Base-by-base conservation (phyloP, 495 filamentous ascomycete genomes). In the Polyplosphaeria fusca region DNA sequence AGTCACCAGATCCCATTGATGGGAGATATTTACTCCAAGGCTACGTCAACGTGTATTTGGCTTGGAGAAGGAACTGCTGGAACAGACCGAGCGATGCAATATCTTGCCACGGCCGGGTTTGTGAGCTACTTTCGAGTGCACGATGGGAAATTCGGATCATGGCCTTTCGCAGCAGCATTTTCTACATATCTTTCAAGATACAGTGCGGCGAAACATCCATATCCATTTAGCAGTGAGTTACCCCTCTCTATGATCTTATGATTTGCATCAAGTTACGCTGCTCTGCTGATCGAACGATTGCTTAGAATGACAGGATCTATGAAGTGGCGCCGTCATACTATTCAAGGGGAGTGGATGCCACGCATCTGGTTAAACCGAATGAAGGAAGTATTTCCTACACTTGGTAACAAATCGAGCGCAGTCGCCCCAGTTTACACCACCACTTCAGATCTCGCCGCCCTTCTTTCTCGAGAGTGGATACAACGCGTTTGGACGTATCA, bases 21-120 rank as follows among this genome's bases (percentile, higher is more conserved):
- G 54, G 45, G 54, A 5, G 45, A 58, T 16, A 50, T 58, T 2
- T 58, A 49, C 22, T 49, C 54, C 12, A 27, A 19, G 3, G 54
- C 54, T n/a, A 32, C 38, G 12, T 25, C 13, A 4, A 37, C 50
- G 2, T 51, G 27, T 22, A 37, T 58, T 16, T 58, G 54, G 54
- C 47, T 58, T 2, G 54, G 54, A 28, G 30, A 40, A 23, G 47
- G 47, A 11, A 47, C 23, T 46, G 4, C 26, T 35, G 27, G 12
- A 2, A 55, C 52, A 5, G 24, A 55, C 25, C 41, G 52, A 28
- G 52, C 52, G 13, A 55, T 55, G 52, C n/a, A 1, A 7, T 47
- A 46, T 12, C 5, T 55, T 11, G 18, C 23, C 4, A 45, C 14
- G 3, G 39, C 38, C 4, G 38, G 39, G 4, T 54, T 44, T 45